Evolutionary conservation across 2,329 filamentous ascomycete species (phyloP), one percentile per base, ranked within the genome.

Genomic region (Trichoderma sp.): DNA sequence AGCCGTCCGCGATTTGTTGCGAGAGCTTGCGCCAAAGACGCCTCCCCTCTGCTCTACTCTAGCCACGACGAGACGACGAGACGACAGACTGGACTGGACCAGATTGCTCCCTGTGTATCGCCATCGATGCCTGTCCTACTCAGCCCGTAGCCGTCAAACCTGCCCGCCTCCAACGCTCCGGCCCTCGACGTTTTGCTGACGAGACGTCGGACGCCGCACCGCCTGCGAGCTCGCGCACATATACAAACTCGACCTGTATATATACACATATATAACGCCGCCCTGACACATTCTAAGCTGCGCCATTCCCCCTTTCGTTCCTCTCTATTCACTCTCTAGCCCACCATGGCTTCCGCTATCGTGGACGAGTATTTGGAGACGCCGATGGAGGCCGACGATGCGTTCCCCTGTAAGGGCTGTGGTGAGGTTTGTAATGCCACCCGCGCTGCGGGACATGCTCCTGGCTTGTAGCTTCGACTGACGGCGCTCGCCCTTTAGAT

Each of bases 391-490:
- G 89, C 90, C 78, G 95, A 97, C 80, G 95, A 97, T 83, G 89
- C 93, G 78, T 97, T 94, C 82, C 94, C 94, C 77, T 98, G 95
- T 88, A 97, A 97, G 87, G 95, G 94, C 76, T 98, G 95, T 85
- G 95, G 95, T 86, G 94, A 97, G 89, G 94, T 97, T 88, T 81
- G 88, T 71, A 29, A 80, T 81, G 77, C 69, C 21, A 76, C 59
- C 62, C 75, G 62, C 63, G 35, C 76, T 71, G 38, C 41, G 50
- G 33, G 12, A 63, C 24, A 18, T 21, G 18, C 62, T 21, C 63
- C 38, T 24, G 11, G 38, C 50, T 27, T 56, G 6, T n/a, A 29
- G 12, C 35, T 77, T 75, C 53, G 71, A 71, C 64, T 74, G 64
- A 68, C 76, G 65, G 64, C 21, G 21, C 66, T 35, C 75, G 41